Evolutionary conservation across 371 early-diverging fungal genomes (phyloP), one percentile per base, ranked within the genome.

Genomic region (Mucor irregularis): DNA sequence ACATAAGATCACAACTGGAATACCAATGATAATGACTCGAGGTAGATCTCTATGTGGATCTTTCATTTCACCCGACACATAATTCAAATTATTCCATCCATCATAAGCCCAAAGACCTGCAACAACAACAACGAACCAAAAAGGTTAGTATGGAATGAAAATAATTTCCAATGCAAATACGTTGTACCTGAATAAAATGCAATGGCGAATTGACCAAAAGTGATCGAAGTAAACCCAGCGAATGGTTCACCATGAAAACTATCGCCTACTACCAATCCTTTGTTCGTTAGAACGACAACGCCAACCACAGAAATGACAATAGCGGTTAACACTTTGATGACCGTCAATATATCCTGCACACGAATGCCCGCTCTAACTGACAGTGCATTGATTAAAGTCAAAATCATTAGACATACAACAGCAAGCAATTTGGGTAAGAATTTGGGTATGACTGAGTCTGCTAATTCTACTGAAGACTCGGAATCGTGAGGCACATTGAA

Each of bases 21-120:
- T 85, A 14, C 83, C 82, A 66, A 84, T 76, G 30, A 84, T 73
- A 35, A 84, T 81, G 9, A 77, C 76, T 19, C 81, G 69, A 3
- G 95, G 95, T 29, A 96, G 74, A 62, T 93, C 90, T 26, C 81
- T 78, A 9, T 83, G 81, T 6, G 96, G 93, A 50, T 91, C 80
- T 57, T 90, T 89, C 77, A 96, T 90, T 77, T 96, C 97, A 21
- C 92, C 92, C 14, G 92, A 85, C 22, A 93, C 91, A 55, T 90
- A 88, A 53, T 93, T 94, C 10, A 96, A 71, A 58, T 91, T 94
- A 52, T 91, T 91, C 92, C 82, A 82, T 4, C 96, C 96, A 61
- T 93, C 94, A 63, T 92, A 95, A 0, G 95, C 93, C 92, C 94
- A 96, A n/a, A 96, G 74, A 25, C 87, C 85, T 73, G 65, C 52